Evolutionary conservation across 495 filamentous ascomycete genomes (phyloP), one percentile per base, ranked within the genome.

Genomic region (Amphirosellinia nigrospora): DNA sequence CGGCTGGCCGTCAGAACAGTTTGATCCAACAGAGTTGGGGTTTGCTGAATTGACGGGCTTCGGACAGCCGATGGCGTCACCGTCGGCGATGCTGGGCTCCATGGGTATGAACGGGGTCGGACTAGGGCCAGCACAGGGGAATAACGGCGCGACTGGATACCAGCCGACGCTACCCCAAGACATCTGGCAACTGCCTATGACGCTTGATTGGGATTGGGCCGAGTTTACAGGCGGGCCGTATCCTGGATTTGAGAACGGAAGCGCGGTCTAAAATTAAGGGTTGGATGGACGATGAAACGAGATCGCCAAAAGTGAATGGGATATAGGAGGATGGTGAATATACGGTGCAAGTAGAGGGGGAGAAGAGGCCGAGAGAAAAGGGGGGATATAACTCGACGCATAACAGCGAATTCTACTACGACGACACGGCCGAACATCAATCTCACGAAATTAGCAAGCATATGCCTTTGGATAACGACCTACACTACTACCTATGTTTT

Each of bases 151-250:
- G 9, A 1, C 26, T 32, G 72, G 72, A 77, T 93, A 97, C 76
- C 94, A 97, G 71, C 94, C 94, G 1, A 93, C 97, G 74, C 91
- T 98, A 53, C 96, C 96, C n/a, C 94, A 95, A 74, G 96, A 98
- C 83, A 81, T 99, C 62, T 99, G 94, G 92, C 91, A 94, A 79
- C 91, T 97, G 89, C 92, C 94, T 11, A 96, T 97, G 90, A 96
- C 93, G 16, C 87, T 98, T 26, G 96, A 98, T 76, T 99, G 96
- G 96, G 93, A 98, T 76, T 98, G 96, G 96, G 94, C 93, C 0
- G 94, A 97, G 77, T 91, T 96, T 87, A 91, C 89, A 55, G 84
- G 83, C 9, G 83, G 82, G 3, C 77, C 80, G 5, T 86, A 86
- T 73, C 82, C 84, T 4, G 82, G 82, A 59, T 83, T 87, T 30